These are phyloP conservation scores for Ochromonas danica DNA, from an alignment of 108 stramenopile species.

Conservation along the genomic window DNA sequence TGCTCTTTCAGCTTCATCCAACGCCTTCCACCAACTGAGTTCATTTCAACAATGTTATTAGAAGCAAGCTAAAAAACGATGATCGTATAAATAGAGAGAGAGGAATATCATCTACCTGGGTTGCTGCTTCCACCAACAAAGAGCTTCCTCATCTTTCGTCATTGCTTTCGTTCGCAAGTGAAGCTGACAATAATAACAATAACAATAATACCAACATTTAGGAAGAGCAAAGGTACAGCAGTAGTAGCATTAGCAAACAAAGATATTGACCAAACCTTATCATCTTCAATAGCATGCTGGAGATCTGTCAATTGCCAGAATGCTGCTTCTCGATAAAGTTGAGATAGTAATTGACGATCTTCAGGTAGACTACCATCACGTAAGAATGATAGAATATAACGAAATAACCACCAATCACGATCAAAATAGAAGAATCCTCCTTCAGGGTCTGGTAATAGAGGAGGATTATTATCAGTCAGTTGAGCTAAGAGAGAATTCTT, in stretches of 20 bases:
- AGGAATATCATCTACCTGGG: constrained; percentile 10
- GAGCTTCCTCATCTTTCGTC: neutral
- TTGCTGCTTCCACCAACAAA: neutral
- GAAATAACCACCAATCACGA: constrained; percentile 19
- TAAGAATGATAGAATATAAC: constrained; percentile 9
- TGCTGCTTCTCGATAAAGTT: constrained; percentile 12
- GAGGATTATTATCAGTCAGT: neutral
- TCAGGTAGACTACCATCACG: constrained; percentile 26
- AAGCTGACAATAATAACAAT: neutral
- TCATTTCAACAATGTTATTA: neutral
- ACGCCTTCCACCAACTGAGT: neutral
- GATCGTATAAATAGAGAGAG: neutral
- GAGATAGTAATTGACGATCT: neutral
- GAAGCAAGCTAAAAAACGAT: neutral
- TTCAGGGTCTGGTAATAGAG: neutral
- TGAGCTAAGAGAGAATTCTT: constrained; percentile 16
- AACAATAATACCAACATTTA: neutral
- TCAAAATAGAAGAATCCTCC: constrained; percentile 18
- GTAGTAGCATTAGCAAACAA: neutral
- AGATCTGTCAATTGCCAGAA: neutral
- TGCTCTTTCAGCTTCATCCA: constrained; percentile 26
- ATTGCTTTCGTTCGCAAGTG: neutral
- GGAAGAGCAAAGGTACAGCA: neutral
- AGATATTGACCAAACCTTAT: neutral
- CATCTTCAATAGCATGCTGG: constrained; percentile 3